phyloP scores from a whole-genome alignment of 495 filamentous ascomycete genomes.

The Annulohypoxylon nitens region DNA sequence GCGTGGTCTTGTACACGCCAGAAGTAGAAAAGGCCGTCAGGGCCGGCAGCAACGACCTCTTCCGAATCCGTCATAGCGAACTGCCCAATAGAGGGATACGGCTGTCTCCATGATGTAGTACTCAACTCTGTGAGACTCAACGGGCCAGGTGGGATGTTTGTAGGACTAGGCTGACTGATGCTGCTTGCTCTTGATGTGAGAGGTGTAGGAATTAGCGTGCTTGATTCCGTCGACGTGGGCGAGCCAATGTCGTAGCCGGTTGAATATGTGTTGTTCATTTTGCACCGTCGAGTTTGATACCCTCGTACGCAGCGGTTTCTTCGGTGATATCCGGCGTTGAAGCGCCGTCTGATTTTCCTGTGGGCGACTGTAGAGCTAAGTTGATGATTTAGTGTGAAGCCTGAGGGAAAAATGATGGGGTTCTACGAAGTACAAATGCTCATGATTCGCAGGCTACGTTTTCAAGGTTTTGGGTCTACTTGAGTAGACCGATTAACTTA shows the following conservation, averaged over 20 bases:
- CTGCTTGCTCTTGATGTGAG: conserved; percentile 33
- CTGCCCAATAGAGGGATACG: conserved; percentile 41
- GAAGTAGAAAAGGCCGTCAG: conserved; percentile 42
- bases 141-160: conserved; percentile 27
- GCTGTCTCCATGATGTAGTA: conserved; percentile 36
- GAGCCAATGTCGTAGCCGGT: conserved; percentile 28
- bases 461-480: no score
- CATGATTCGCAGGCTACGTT: no score
- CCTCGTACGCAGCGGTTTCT: conserved; percentile 30
- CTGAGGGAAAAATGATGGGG: conserved; percentile 16
- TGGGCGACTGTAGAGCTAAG: conserved; percentile 4
- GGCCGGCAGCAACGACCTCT: conserved; percentile 37
- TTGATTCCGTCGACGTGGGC: conserved; percentile 35
- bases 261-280: conserved; percentile 27
- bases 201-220: conserved; percentile 32
- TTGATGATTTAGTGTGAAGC: no score
- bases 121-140: conserved; percentile 33
- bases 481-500: no score
- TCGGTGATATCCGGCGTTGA: conserved; percentile 18
- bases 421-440: no score
- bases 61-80: conserved; percentile 38
- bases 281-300: conserved; percentile 25
- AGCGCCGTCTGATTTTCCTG: conserved; percentile 12
- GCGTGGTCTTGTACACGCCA: conserved; percentile 38
- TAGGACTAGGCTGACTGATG: conserved; percentile 24